Conservation (phyloP, 164 flowering plant species). For the Stephania yunnanensis region DNA sequence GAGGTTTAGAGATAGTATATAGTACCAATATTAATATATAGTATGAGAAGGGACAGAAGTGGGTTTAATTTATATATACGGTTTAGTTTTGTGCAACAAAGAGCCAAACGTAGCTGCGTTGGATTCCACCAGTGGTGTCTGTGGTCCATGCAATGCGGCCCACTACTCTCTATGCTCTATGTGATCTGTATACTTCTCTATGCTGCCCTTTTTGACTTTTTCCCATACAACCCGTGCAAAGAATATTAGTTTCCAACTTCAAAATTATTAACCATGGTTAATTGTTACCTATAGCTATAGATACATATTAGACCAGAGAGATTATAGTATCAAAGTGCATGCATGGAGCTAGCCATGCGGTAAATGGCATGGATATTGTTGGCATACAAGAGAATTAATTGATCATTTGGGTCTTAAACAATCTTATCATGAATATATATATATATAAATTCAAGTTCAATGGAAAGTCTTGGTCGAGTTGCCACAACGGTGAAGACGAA, state of each 20-base stretch:
- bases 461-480: too few relatives aligned
- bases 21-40: not conserved
- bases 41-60: not conserved
- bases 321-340: too few relatives aligned
- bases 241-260: not conserved
- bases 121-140: slow-evolving; percentile 1
- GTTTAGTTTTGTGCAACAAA: not conserved
- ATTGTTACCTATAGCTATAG: not conserved
- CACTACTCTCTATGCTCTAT: not conserved
- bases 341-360: too few relatives aligned
- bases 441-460: too few relatives aligned
- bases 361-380: too few relatives aligned
- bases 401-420: too few relatives aligned
- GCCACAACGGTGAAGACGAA: too few relatives aligned
- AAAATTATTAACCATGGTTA: not conserved
- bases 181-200: not conserved
- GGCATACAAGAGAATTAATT: too few relatives aligned
- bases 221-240: not conserved
- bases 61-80: not conserved
- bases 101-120: not conserved
- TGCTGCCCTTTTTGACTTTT: not conserved
- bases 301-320: too few relatives aligned
- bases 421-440: too few relatives aligned
- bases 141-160: slow-evolving; percentile 3
- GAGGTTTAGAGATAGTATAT: not conserved